Evolutionary conservation across 495 filamentous ascomycete species (phyloP).

Genomic region (Umbilicaria muhlenbergii): DNA sequence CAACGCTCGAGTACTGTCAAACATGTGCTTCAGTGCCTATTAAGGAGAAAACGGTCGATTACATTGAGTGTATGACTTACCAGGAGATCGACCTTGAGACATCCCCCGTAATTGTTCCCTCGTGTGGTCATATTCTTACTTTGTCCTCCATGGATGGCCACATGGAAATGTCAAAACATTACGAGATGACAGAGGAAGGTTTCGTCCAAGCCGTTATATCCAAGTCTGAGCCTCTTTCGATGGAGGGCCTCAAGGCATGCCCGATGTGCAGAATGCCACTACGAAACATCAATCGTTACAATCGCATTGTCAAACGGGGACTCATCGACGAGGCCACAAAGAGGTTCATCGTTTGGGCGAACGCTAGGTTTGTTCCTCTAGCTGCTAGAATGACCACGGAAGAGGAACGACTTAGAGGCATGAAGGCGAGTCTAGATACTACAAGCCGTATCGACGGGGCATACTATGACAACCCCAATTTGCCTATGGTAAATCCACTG

Average conservation of each 20-base stretch:
- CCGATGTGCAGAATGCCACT: conserved; percentile 48
- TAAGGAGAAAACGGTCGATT: conserved; percentile 34
- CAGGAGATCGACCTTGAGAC: conserved; percentile 39
- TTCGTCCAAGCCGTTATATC: too few species aligned
- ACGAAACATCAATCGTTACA: conserved; percentile 47
- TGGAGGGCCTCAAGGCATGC: conserved; percentile 39
- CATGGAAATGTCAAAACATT: conserved; percentile 46
- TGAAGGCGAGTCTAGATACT: conserved; percentile 3
- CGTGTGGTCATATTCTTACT: conserved; percentile 52
- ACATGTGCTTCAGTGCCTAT: conserved; percentile 28
- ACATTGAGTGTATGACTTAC: conserved; percentile 33
- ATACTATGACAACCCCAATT: too few species aligned
- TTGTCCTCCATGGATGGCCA: conserved; percentile 45
- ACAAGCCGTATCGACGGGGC: too few species aligned
- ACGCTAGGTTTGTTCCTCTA: conserved; percentile 32
- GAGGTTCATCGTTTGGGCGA: conserved; percentile 41
- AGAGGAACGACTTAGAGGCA: conserved; percentile 17
- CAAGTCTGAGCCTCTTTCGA: conserved; percentile 32
- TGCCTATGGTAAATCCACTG: too few species aligned
- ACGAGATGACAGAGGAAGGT: conserved; percentile 14
- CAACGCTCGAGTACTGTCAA: conserved; percentile 38
- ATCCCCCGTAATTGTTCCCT: conserved; percentile 44
- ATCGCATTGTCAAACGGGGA: conserved; percentile 46
- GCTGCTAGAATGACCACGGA: conserved; percentile 21
- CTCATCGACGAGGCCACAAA: conserved; percentile 53